phyloP scores from a whole-genome alignment of 1,284 basidiomycete genomes.

The Neolentinus lepideus region DNA sequence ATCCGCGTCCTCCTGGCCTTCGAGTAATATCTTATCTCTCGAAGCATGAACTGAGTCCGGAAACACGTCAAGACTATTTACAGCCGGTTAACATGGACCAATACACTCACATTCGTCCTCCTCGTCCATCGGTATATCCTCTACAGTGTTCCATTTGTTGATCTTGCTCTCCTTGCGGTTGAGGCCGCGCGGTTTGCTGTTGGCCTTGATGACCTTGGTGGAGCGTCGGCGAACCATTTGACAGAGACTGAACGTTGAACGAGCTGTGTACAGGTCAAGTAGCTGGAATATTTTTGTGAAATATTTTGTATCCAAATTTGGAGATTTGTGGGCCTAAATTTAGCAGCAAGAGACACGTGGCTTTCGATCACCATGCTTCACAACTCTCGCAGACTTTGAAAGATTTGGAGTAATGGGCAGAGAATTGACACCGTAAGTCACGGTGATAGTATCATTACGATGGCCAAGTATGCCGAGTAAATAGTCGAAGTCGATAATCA shows the following conservation, averaged over 20 bases:
- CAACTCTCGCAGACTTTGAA: too few relatives aligned
- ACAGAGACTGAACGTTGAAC: not conserved
- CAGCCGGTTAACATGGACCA: not conserved
- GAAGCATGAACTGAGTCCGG: slow-evolving; percentile 49
- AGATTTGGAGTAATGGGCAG: too few relatives aligned
- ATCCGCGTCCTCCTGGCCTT: slow-evolving; percentile 37
- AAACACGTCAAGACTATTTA: slow-evolving; percentile 4
- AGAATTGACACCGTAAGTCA: too few relatives aligned
- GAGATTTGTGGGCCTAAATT: too few relatives aligned
- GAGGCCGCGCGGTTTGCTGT: slow-evolving; percentile 35
- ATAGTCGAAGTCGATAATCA: slow-evolving; percentile 22
- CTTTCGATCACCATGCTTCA: not conserved
- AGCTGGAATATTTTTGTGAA: not conserved
- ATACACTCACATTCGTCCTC: slow-evolving; percentile 63
- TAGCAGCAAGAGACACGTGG: not conserved
- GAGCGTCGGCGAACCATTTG: slow-evolving; percentile 25
- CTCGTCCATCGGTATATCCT: slow-evolving; percentile 67
- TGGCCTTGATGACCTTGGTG: slow-evolving; percentile 17
- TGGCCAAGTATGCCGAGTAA: too few relatives aligned
- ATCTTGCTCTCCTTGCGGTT: slow-evolving; percentile 44
- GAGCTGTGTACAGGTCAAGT: not conserved
- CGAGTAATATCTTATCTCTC: slow-evolving; percentile 75
- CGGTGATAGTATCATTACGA: too few relatives aligned
- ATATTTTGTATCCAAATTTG: not conserved
- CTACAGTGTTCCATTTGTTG: slow-evolving; percentile 54